Conservation (phyloP, 257 asterid species). For the Scutellaria barbata region DNA sequence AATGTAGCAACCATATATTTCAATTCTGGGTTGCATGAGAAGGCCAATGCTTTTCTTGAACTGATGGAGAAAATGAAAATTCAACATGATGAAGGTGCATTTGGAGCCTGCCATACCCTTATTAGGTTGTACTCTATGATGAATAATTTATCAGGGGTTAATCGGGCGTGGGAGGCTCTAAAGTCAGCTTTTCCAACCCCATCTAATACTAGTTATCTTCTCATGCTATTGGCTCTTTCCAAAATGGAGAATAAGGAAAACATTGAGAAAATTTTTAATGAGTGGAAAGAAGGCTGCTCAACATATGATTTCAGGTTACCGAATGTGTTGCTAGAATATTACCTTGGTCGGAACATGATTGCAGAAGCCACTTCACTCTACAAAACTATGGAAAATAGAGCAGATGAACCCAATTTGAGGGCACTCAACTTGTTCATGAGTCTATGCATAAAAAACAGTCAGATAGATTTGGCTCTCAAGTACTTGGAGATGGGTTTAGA, state of each 20-base stretch:
- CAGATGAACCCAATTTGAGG: constrained; percentile 49
- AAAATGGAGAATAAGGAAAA: constrained; percentile 56
- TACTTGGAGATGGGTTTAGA: constrained; percentile 63
- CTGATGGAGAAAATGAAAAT: constrained; percentile 53
- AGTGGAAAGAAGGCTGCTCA: constrained; percentile 58
- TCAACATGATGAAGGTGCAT: constrained; percentile 24
- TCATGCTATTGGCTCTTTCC: constrained; percentile 54
- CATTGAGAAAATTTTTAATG: constrained; percentile 54
- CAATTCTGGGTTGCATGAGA: constrained; percentile 52
- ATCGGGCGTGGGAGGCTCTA: constrained; percentile 54
- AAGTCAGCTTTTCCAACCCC: constrained; percentile 38
- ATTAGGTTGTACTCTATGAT: constrained; percentile 55
- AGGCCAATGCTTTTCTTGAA: constrained; percentile 50
- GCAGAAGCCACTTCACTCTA: constrained; percentile 62
- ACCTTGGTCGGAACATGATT: constrained; percentile 55
- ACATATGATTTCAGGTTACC: constrained; percentile 57
- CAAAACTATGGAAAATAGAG: constrained; percentile 41
- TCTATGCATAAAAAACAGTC: constrained; percentile 48
- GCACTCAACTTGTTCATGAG: constrained; percentile 48
- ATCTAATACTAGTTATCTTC: constrained; percentile 43
- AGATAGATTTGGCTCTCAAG: constrained; percentile 64
- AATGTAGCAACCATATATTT: constrained; percentile 64
- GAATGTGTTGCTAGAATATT: constrained; percentile 68
- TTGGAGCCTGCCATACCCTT: constrained; percentile 44
- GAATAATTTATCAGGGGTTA: constrained; percentile 62